Evolutionary conservation across 345 rosid genomes (phyloP).

Genomic region (Alliaria petiolata): DNA sequence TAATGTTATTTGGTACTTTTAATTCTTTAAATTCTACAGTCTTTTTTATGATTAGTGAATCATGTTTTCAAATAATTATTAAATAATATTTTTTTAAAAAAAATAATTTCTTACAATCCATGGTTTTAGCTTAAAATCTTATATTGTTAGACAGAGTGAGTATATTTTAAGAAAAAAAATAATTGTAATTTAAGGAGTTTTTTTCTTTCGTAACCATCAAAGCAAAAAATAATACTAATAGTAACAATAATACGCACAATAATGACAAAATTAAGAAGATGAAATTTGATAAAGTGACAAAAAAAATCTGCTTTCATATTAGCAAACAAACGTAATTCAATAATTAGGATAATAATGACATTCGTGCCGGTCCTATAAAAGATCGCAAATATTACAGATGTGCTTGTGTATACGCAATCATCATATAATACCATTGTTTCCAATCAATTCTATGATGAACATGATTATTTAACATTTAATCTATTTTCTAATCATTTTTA

Average conservation of each 20-base stretch:
- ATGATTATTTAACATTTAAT: background rate
- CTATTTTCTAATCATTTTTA: background rate
- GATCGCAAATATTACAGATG: background rate
- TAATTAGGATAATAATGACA: slow-evolving; percentile 16
- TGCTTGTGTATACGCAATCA: slow-evolving; percentile 11
- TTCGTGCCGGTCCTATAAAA: background rate
- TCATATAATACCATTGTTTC: background rate
- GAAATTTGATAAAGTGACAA: background rate
- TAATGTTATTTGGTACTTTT: too few relatives aligned
- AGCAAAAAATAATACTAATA: too few relatives aligned
- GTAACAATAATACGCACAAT: background rate
- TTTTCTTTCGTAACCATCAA: background rate
- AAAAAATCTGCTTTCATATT: background rate
- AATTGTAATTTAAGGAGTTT: background rate
- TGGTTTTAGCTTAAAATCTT: too few relatives aligned
- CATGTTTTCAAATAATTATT: too few relatives aligned
- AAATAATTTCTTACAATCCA: too few relatives aligned
- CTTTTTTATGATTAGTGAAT: too few relatives aligned
- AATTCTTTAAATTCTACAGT: too few relatives aligned
- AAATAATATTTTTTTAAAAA: too few relatives aligned
- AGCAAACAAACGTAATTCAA: slow-evolving; percentile 3
- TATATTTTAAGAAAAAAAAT: background rate
- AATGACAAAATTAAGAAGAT: background rate
- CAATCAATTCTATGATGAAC: background rate
- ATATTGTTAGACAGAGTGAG: too few relatives aligned